A percentile compares a stretch with the other conserved stretches of the same genome.
These are phyloP conservation scores for Globisporangium paddicum DNA, from an alignment of 352 stramenopile genomes.

Conservation along the genomic window DNA sequence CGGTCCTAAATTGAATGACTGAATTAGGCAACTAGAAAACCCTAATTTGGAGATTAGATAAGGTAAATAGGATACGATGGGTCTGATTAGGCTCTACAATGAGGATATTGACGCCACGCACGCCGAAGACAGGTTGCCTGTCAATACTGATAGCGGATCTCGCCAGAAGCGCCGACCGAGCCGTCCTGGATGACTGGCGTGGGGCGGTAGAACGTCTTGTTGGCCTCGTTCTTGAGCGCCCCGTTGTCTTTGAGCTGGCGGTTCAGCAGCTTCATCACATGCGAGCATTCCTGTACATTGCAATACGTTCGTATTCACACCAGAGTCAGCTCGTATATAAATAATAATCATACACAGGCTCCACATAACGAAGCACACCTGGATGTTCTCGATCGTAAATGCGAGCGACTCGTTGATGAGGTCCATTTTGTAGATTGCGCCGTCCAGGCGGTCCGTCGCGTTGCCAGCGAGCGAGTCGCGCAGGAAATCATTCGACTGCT, in stretches of 20 bases:
- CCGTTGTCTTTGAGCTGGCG: conserved; percentile 59
- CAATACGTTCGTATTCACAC: background rate
- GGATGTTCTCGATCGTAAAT: conserved; percentile 79
- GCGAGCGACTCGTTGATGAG: conserved; percentile 78
- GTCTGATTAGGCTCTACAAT: too few species aligned
- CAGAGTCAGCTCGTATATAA: background rate
- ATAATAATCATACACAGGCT: background rate
- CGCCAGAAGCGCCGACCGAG: background rate
- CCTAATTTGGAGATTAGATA: too few species aligned
- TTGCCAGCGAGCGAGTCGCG: conserved; percentile 26
- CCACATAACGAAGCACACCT: conserved; percentile 15
- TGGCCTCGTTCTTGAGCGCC: conserved; percentile 27
- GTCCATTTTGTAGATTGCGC: conserved; percentile 64
- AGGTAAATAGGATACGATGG: too few species aligned
- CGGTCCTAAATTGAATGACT: too few species aligned
- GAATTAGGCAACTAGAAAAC: too few species aligned
- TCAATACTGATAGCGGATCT: conserved; percentile 10
- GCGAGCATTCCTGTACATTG: conserved; percentile 37
- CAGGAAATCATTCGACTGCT: conserved; percentile 39
- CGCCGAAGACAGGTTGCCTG: background rate
- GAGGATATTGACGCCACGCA: background rate
- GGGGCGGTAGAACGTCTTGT: conserved; percentile 26
- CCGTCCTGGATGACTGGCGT: conserved; percentile 16
- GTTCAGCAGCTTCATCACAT: conserved; percentile 68
- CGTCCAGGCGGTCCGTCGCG: conserved; percentile 31